Evolutionary conservation across 2,329 filamentous ascomycete species (phyloP).

Genomic region (Fusarium chuoi): DNA sequence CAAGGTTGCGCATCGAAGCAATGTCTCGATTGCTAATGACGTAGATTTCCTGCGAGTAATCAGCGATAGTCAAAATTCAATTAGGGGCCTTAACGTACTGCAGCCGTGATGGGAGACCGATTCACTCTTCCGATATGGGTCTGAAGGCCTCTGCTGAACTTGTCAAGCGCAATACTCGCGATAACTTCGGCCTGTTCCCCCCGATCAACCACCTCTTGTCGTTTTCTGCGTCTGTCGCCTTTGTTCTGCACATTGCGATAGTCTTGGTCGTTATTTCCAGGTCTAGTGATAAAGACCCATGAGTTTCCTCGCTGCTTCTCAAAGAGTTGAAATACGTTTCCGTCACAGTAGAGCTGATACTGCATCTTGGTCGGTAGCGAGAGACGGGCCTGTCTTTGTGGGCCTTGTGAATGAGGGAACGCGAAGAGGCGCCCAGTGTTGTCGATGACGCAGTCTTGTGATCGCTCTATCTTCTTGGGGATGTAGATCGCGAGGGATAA

Average conservation of each 20-base stretch:
- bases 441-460: background rate
- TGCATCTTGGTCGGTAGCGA: background rate
- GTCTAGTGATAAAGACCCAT: background rate
- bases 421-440: background rate
- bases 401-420: background rate
- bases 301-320: background rate
- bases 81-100: rapidly evolving
- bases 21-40: constrained; percentile 6
- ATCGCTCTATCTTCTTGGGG: background rate
- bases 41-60: background rate
- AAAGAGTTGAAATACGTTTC: background rate
- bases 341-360: background rate
- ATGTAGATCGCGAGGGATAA: background rate
- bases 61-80: rapidly evolving
- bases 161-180: background rate
- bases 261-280: background rate
- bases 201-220: background rate
- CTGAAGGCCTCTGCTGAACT: background rate
- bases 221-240: background rate
- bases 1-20: background rate
- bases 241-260: background rate
- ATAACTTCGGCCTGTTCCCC: background rate
- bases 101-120: background rate
- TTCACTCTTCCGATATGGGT: background rate
- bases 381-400: background rate